Evolutionary conservation across 345 rosid species (phyloP).

Genomic region (Capsella bursapastoris): DNA sequence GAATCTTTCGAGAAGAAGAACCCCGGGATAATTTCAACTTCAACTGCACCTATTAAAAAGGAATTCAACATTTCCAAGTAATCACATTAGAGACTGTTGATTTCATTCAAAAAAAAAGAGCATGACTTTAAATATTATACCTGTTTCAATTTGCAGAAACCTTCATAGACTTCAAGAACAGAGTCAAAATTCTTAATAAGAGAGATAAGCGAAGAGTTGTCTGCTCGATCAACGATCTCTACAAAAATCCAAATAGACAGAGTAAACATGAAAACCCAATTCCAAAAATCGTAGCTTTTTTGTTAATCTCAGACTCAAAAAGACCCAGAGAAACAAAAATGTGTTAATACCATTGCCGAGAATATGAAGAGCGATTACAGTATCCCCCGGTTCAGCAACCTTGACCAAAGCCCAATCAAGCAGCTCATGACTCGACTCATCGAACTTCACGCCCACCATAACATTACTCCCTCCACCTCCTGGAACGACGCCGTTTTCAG

Average conservation of each 20-base stretch:
- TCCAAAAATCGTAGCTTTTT: constrained; percentile 15
- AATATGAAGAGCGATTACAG: constrained; percentile 85
- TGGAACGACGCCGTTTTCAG: constrained; percentile 24
- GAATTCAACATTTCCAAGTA: constrained; percentile 8
- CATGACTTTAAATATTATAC: constrained; percentile 40
- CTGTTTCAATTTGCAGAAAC: constrained; percentile 96
- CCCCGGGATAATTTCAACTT: constrained; percentile 87
- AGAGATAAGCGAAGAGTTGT: constrained; percentile 67
- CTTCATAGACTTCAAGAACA: constrained; percentile 77
- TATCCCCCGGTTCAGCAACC: constrained; percentile 84
- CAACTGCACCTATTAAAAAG: constrained; percentile 70
- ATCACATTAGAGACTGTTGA: constrained; percentile 13
- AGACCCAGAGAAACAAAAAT: background rate
- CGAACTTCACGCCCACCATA: constrained; percentile 83
- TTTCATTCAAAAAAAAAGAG: background rate
- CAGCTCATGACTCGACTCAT: constrained; percentile 70
- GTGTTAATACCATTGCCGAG: constrained; percentile 60
- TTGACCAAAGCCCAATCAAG: constrained; percentile 88
- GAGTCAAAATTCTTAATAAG: constrained; percentile 77
- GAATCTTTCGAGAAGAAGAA: constrained; percentile 57
- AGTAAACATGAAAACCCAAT: constrained; percentile 16
- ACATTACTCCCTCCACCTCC: constrained; percentile 53
- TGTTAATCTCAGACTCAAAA: background rate
- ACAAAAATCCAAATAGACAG: constrained; percentile 12
- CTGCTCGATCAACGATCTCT: constrained; percentile 60